Evolutionary conservation across 2,329 filamentous ascomycete species (phyloP), one percentile per base, ranked within the genome.

Genomic region (Cercospora nicotianae): DNA sequence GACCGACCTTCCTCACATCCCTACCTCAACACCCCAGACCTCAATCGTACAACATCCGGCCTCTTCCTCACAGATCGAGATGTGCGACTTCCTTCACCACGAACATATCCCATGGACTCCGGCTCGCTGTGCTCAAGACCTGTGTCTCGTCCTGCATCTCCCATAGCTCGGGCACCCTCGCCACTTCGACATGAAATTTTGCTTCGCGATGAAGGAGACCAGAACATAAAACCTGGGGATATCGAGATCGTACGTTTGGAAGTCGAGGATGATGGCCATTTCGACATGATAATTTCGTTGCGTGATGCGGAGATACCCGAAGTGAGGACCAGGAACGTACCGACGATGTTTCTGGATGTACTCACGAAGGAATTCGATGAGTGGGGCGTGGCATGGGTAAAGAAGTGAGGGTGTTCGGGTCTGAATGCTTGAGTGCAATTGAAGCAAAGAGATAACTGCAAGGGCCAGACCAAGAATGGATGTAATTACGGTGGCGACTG

Each of bases 21-120:
- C 1, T 59, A 16, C 18, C 18, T 59, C 55, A 36, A 59, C 4
- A 28, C 55, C 10, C 28, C n/a, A 36, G 31, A 36, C 31, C 55
- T 59, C 55, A 36, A 20, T 20, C 55, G 55, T 23, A 59, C 55
- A 59, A 59, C 55, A 7, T 59, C 55, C 9, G 55, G 28, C 13
- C 55, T 59, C n/a, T 59, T 59, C 55, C 31, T 31, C n/a, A 59
- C 55, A 36, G 55, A 36, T 59, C 55, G 31, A 36, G 55, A 59
- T 7, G 55, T 59, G 55, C 55, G 55, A 36, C 28, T 59, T 5
- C 55, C 30, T n/a, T 59, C 55, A 6, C 16, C 55, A 20, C 28
- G 55, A 59, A 36, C 55, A 33, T 18, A 12, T 20, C 55, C 55
- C n/a, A 12, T 20, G 55, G 55, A 59, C 18, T 18, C 20, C n/a